A percentile compares a stretch with the other conserved stretches of the same genome.
phyloP scores from a whole-genome alignment of 31 red algal species.

The Bonnemaisonia californica region DNA sequence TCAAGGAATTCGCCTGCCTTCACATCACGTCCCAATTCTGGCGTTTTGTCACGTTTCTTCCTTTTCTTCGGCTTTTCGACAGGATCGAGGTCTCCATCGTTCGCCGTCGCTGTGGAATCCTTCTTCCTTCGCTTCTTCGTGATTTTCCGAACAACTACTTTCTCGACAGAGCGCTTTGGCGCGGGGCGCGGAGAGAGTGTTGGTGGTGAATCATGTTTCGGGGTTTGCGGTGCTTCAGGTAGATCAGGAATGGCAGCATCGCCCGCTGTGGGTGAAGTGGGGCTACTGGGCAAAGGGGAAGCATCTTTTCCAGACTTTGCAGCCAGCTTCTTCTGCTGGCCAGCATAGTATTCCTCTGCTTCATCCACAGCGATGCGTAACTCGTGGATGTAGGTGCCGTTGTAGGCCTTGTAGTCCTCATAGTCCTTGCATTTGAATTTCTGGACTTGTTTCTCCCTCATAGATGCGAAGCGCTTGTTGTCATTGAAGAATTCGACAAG shows the following conservation, averaged over 20 bases:
- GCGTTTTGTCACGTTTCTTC: neutral
- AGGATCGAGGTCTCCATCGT: too few relatives aligned
- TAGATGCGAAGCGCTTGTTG: constrained; percentile 37
- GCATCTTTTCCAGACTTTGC: too few relatives aligned
- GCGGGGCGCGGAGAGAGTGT: neutral
- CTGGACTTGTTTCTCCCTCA: neutral
- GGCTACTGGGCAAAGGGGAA: too few relatives aligned
- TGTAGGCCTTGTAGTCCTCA: neutral
- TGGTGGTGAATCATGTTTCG: too few relatives aligned
- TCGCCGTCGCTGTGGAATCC: neutral
- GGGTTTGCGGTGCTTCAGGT: too few relatives aligned
- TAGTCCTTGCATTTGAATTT: constrained; percentile 1
- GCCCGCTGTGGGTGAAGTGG: too few relatives aligned
- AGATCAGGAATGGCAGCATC: too few relatives aligned
- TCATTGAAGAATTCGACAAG: constrained; percentile 48
- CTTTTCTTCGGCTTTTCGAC: neutral
- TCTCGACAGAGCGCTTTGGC: neutral
- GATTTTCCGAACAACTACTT: too few relatives aligned
- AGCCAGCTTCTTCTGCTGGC: too few relatives aligned
- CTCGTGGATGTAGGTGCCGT: neutral
- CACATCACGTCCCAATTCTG: too few relatives aligned
- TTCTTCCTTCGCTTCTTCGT: neutral
- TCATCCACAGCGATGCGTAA: neutral
- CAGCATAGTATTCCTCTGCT: neutral
- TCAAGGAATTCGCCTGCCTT: neutral